Evolutionary conservation across 192 early-diverging fungal genomes (phyloP), one percentile per base, ranked within the genome.

Genomic region (Coemansia sp.): DNA sequence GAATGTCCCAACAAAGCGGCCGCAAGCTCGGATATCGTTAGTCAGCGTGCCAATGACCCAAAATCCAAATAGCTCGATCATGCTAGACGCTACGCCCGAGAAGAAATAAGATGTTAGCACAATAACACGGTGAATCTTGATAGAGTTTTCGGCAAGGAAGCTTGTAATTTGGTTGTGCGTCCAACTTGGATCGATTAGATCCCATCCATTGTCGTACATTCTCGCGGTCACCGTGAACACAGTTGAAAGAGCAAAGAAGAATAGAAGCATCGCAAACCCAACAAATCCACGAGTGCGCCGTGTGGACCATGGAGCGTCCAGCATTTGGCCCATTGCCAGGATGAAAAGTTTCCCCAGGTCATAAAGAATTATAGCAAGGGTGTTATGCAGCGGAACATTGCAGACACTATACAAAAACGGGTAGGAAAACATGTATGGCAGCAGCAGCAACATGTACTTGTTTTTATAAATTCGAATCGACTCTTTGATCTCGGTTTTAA

Each of bases 31-130:
- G n/a, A 73, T 58, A 33, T 79, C 76, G 45, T 79, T 79, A 2
- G 76, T 79, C 28, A 79, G 61, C 6, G 76, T 79, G 52, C 76
- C 76, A 53, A 79, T 79, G 15, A 79, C 53, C 76, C 76, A 79
- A 55, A 66, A 73, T 6, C 76, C 76, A 34, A 61, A 79, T n/a
- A 79, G 64, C 60, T 79, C 71, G 20, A 79, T 63, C 25, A 72
- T 72, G 46, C 70, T 70, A 7, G 76, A 79, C 1, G 71, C 70
- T 4, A 72, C 63, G 9, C 76, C 76, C 0, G 67, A 67, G 33
- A 79, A 73, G 34, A 79, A 79, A 34, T 73, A 79, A 0, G 63
- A 61, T 0, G 71, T 66, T 13, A 66, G 57, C 23, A 73, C 39
- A 16, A 79, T 26, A n/a, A 10, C 37, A 16, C 59, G 25, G 3